These are phyloP conservation scores for Capsicum baccatum DNA, from an alignment of 257 asterid species.

Conservation along the genomic window DNA sequence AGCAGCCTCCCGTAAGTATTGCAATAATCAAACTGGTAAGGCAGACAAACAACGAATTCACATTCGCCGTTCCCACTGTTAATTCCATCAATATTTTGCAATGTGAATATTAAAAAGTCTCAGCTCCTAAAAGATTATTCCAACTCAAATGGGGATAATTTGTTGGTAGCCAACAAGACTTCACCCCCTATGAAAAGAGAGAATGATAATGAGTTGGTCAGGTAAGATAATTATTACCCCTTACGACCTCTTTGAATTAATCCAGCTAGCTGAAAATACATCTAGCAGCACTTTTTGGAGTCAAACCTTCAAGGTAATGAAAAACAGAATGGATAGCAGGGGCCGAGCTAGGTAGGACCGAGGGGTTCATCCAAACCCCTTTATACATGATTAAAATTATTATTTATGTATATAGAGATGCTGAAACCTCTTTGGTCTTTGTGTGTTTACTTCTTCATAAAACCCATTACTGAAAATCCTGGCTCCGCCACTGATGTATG, in stretches of 20 bases:
- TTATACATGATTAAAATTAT: no score
- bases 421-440: no score
- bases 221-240: background rate
- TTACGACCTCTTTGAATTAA: background rate
- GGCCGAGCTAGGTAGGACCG: no score
- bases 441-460: no score
- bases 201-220: background rate
- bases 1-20: background rate
- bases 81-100: conserved; percentile 9
- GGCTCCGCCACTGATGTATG: no score
- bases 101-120: background rate
- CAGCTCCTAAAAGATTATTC: background rate
- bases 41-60: conserved; percentile 1
- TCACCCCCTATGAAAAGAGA: background rate
- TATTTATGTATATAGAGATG: no score
- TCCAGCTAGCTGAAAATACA: background rate
- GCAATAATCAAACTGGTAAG: background rate
- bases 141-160: background rate
- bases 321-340: no score
- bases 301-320: no score
- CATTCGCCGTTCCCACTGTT: background rate
- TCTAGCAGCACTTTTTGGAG: no score
- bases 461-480: no score
- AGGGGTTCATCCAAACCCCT: no score
- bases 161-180: background rate